Conservation (phyloP, 352 stramenopile species). For the Blastocystis sp. region DNA sequence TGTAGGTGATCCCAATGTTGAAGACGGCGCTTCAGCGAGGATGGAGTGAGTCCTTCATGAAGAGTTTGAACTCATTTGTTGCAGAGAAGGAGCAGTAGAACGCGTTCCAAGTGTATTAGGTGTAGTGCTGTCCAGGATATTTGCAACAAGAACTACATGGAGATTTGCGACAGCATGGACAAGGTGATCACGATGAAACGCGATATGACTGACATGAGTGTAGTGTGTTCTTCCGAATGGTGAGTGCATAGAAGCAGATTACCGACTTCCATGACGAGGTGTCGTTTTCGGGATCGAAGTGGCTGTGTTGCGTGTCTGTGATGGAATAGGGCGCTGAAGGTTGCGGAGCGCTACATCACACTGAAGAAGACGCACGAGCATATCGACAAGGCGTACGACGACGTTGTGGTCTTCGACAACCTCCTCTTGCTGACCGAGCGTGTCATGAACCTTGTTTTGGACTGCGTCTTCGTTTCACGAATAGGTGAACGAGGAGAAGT, state of each 20-base stretch:
- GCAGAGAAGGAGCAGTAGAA: constrained; percentile 65
- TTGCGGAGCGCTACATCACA: constrained; percentile 42
- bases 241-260: constrained; percentile 35
- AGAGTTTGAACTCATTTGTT: constrained; percentile 42
- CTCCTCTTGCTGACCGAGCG: constrained; percentile 35
- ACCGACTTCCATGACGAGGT: constrained; percentile 59
- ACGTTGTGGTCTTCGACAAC: constrained; percentile 64
- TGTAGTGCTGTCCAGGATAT: constrained; percentile 68
- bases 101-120: not conserved
- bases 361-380: constrained; percentile 51
- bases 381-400: constrained; percentile 55
- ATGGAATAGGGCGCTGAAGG: constrained; percentile 22
- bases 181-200: constrained; percentile 62
- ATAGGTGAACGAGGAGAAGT: constrained; percentile 67
- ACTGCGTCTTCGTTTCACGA: not conserved
- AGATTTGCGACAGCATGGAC: constrained; percentile 72
- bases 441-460: constrained; percentile 34
- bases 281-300: constrained; percentile 33
- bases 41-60: constrained; percentile 63
- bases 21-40: constrained; percentile 69
- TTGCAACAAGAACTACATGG: constrained; percentile 74
- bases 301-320: not conserved
- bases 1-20: constrained; percentile 71
- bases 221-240: not conserved
- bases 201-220: constrained; percentile 63